Evolutionary conservation across 2,329 filamentous ascomycete genomes (phyloP), one percentile per base, ranked within the genome.

Genomic region (Colletotrichum shisoi): DNA sequence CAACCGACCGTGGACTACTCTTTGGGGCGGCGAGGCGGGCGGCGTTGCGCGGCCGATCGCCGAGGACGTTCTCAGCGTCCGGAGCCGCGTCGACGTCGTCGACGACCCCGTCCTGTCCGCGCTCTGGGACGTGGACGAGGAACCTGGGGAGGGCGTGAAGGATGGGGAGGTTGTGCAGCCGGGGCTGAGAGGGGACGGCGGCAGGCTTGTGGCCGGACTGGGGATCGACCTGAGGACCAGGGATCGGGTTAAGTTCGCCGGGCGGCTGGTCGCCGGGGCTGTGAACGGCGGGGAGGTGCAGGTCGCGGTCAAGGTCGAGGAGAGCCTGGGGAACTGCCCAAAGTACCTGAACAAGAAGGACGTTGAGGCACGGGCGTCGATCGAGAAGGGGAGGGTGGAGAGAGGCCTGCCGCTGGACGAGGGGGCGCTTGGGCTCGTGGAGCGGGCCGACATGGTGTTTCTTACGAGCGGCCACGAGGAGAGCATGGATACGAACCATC

Each of bases 401-500:
- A 74, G 73, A 40, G 72, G 74, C 1, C 69, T 79, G 9, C 78
- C 77, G 31, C 78, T 94, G 4, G 77, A 85, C 0, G 71, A 74
- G 8, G 80, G 82, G 57, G 90, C 89, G 1, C 69, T 89, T 9
- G 79, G 84, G 8, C 74, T 95, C 37, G 78, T 96, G 17, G 74
- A 75, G 1, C 83, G 84, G 69, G 85, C 90, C 2, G 93, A 96
- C 74, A 82, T 93, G 71, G 88, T 96, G 76, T 96, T 96, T 78
- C 79, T 96, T 45, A 89, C 91, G 19, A 91, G 87, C 21, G 85
- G 85, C 0, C 83, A 90, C 72, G 83, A 85, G 15, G 76, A 80
- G 15, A 87, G 87, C 62, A 96, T 96, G 92, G 92, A 96, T 75
- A 91, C 89, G 7, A 96, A 96, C 73, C 87, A 92, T 72, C 87